Evolutionary conservation across 2,329 filamentous ascomycete genomes (phyloP).

Genomic region (Hymenoscyphus albidus): DNA sequence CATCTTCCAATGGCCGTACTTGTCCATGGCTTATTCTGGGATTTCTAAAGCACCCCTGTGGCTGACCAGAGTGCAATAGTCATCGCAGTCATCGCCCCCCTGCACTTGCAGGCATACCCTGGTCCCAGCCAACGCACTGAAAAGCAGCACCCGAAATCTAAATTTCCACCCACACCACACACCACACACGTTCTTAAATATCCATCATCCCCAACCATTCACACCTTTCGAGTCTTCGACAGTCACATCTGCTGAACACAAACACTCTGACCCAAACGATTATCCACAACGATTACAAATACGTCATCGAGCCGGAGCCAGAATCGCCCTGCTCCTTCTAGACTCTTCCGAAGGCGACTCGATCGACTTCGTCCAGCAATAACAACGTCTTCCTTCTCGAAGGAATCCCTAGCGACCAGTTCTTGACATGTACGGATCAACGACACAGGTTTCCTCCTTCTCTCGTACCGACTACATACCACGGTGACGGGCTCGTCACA

Average conservation of each 20-base stretch:
- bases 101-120: slow-evolving; percentile 6
- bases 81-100: slow-evolving; percentile 11
- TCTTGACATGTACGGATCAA: slow-evolving; percentile 38
- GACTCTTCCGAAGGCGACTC: slow-evolving; percentile 27
- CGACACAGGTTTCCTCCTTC: slow-evolving; percentile 35
- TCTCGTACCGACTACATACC: slow-evolving; percentile 38
- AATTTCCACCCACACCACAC: slow-evolving; percentile 9
- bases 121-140: slow-evolving; percentile 22
- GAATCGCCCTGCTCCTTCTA: slow-evolving; percentile 30
- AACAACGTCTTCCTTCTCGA: slow-evolving; percentile 22
- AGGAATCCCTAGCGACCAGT: slow-evolving; percentile 28
- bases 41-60: slow-evolving; percentile 8
- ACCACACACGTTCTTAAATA: slow-evolving; percentile 16
- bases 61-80: slow-evolving; percentile 15
- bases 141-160: slow-evolving; percentile 15
- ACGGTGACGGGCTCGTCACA: slow-evolving; percentile 36
- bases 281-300: slow-evolving; percentile 24
- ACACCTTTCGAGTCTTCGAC: slow-evolving; percentile 13
- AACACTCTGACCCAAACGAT: slow-evolving; percentile 20
- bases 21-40: slow-evolving; percentile 11
- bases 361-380: slow-evolving; percentile 27
- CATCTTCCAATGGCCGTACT: slow-evolving; percentile 11
- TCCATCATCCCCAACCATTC: slow-evolving; percentile 20
- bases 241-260: slow-evolving; percentile 8
- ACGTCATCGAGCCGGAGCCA: slow-evolving; percentile 23